These are phyloP conservation scores for Lepidium africanum DNA, from an alignment of 345 rosid species.

Conservation along the genomic window DNA sequence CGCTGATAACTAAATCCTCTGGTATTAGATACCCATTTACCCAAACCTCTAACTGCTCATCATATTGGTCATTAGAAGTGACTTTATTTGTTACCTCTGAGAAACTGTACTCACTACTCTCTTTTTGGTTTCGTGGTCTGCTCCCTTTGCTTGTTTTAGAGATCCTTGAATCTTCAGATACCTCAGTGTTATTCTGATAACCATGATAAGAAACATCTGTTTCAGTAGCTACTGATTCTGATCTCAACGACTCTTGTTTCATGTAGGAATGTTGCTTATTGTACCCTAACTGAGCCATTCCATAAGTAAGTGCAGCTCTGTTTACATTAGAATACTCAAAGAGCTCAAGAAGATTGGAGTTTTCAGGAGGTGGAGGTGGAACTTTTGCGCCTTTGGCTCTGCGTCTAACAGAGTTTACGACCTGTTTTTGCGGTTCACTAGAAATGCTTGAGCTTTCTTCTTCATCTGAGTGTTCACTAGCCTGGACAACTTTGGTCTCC, in stretches of 20 bases:
- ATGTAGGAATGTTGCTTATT: slow-evolving; percentile 25
- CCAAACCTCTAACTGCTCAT: slow-evolving; percentile 35
- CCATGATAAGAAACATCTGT: slow-evolving; percentile 39
- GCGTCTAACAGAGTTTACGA: slow-evolving; percentile 26
- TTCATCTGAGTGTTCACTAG: slow-evolving; percentile 25
- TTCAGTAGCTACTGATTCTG: slow-evolving; percentile 30
- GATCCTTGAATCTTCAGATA: slow-evolving; percentile 37
- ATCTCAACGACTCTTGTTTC: slow-evolving; percentile 38
- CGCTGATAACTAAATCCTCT: slow-evolving; percentile 39
- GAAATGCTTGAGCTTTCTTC: slow-evolving; percentile 22
- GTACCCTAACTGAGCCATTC: slow-evolving; percentile 25
- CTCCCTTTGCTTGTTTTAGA: slow-evolving; percentile 30
- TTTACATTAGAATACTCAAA: slow-evolving; percentile 33
- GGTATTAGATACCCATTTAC: slow-evolving; percentile 60
- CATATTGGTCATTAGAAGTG: slow-evolving; percentile 21
- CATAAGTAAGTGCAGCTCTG: slow-evolving; percentile 26
- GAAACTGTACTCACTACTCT: slow-evolving; percentile 36
- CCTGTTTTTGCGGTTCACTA: slow-evolving; percentile 14
- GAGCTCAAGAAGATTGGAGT: slow-evolving; percentile 37
- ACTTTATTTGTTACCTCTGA: slow-evolving; percentile 31
- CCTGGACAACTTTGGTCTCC: slow-evolving; percentile 14
- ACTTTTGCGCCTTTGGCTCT: slow-evolving; percentile 10
- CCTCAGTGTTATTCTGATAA: slow-evolving; percentile 19
- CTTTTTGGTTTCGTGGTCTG: slow-evolving; percentile 24
- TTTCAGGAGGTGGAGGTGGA: slow-evolving; percentile 25